Conservation (phyloP, 805 yeast genomes). For the Candida nemodendra region DNA sequence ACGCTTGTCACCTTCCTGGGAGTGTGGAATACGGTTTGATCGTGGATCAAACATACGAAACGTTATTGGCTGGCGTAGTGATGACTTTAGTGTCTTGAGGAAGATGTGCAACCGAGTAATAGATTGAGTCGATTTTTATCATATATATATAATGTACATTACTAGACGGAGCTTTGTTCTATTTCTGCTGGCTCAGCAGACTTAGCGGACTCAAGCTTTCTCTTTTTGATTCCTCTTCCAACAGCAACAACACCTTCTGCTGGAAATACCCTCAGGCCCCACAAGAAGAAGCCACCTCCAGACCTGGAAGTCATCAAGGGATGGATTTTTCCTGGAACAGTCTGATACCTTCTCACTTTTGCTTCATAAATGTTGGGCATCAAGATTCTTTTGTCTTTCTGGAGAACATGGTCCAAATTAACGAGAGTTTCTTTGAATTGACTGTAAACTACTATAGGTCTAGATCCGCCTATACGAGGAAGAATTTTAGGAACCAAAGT, state of each 20-base stretch:
- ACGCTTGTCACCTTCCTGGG: slow-evolving; percentile 11
- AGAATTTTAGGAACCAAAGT: slow-evolving; percentile 61
- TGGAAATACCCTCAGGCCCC: slow-evolving; percentile 80
- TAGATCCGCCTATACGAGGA: slow-evolving; percentile 73
- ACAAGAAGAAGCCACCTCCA: slow-evolving; percentile 84
- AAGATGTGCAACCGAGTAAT: slow-evolving; percentile 17
- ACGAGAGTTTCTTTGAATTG: slow-evolving; percentile 79
- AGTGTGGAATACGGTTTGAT: slow-evolving; percentile 56
- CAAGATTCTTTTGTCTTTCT: slow-evolving; percentile 65
- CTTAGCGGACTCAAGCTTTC: slow-evolving; percentile 26
- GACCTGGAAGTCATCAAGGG: slow-evolving; percentile 93
- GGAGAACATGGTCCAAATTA: slow-evolving; percentile 67
- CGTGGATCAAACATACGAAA: slow-evolving; percentile 52
- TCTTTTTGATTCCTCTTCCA: slow-evolving; percentile 58
- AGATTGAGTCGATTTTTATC: neutral
- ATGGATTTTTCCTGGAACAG: slow-evolving; percentile 90
- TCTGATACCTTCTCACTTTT: slow-evolving; percentile 82
- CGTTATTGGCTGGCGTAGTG: slow-evolving; percentile 57
- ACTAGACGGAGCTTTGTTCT: no score
- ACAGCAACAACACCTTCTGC: slow-evolving; percentile 61
- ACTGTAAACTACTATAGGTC: slow-evolving; percentile 81
- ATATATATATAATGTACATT: slow-evolving; percentile 7
- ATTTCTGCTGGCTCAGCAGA: no score
- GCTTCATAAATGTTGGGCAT: slow-evolving; percentile 85
- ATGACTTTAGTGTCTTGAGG: slow-evolving; percentile 10